A percentile compares a stretch with the other conserved stretches of the same genome.
These are phyloP conservation scores for Paxillus involutus DNA, from an alignment of 768 basidiomycete species.

Conservation along the genomic window DNA sequence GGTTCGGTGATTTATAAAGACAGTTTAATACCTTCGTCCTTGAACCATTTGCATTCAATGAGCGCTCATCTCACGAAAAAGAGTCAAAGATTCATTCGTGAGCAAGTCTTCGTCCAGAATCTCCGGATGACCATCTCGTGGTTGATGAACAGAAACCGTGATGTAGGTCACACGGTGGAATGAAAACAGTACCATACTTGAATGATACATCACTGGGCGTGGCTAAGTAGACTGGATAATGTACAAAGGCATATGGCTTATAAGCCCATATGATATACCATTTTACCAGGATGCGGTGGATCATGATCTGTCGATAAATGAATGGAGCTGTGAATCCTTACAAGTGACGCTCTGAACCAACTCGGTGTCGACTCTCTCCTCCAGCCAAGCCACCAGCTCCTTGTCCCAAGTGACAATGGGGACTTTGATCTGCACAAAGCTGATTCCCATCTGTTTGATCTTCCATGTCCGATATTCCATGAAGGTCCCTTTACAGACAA, in stretches of 20 bases:
- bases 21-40: background rate
- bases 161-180: too few species aligned
- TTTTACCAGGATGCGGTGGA: too few species aligned
- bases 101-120: constrained; percentile 15
- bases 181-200: too few species aligned
- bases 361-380: background rate
- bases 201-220: too few species aligned
- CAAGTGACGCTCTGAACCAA: too few species aligned
- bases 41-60: constrained; percentile 16
- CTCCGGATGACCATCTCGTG: constrained; percentile 12
- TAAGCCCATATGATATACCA: too few species aligned
- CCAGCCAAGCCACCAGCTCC: constrained; percentile 2
- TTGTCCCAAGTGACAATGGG: constrained; percentile 6
- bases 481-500: constrained; percentile 6
- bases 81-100: constrained; percentile 14
- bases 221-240: too few species aligned
- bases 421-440: constrained; percentile 8
- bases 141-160: too few species aligned
- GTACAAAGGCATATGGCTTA: too few species aligned
- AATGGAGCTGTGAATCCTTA: too few species aligned
- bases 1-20: constrained; percentile 2
- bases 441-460: background rate
- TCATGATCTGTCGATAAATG: too few species aligned
- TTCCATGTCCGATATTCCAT: constrained; percentile 5
- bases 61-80: constrained; percentile 22